A percentile compares a stretch with the other conserved stretches of the same genome.
phyloP scores from a whole-genome alignment of 306 rosid species.

The Fagus crenata region DNA sequence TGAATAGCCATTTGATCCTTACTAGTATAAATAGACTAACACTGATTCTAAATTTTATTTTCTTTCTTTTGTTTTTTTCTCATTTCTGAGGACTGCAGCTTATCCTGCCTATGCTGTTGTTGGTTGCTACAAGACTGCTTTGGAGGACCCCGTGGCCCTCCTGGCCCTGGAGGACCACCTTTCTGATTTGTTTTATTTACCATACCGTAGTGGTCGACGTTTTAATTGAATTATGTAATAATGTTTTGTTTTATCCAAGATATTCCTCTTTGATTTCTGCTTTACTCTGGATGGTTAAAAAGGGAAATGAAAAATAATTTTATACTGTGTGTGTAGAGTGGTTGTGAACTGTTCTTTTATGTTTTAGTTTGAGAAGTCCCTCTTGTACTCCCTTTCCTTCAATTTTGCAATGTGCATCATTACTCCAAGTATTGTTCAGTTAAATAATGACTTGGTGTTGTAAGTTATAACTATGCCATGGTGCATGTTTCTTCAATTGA shows the following conservation, averaged over 20 bases:
- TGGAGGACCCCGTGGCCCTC: constrained; percentile 45
- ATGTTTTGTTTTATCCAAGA: not conserved
- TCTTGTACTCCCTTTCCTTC: no score
- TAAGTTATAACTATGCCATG: no score
- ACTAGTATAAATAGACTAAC: not conserved
- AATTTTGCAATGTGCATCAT: no score
- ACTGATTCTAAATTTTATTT: not conserved
- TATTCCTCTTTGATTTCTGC: not conserved
- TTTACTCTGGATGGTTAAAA: not conserved
- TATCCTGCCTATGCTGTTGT: constrained; percentile 75
- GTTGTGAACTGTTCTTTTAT: not conserved
- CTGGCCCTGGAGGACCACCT: constrained; percentile 38
- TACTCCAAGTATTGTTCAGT: no score
- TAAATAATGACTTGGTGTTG: no score
- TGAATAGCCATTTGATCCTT: no score
- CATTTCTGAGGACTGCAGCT: constrained; percentile 36
- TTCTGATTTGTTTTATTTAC: constrained; percentile 25
- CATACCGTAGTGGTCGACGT: not conserved
- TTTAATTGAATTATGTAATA: not conserved
- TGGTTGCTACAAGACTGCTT: constrained; percentile 67
- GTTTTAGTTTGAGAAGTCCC: no score
- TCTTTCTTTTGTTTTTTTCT: not conserved
- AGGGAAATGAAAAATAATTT: not conserved
- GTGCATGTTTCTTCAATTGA: no score
- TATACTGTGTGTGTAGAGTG: not conserved